These are phyloP conservation scores for Penicillium concentricum DNA, from an alignment of 2,329 filamentous ascomycete species.

Conservation along the genomic window DNA sequence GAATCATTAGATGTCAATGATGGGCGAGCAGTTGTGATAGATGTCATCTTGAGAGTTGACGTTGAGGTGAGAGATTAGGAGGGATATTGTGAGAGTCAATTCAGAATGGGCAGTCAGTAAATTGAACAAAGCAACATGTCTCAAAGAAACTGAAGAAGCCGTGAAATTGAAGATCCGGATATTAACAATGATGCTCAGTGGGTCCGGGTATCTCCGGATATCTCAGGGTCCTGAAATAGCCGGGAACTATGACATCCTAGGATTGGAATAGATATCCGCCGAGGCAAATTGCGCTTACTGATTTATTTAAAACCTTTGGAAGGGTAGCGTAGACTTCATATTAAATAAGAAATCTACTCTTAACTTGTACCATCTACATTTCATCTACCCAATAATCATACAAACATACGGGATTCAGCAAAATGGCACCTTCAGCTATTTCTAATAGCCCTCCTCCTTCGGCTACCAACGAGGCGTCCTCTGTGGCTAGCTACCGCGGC, in stretches of 20 bases:
- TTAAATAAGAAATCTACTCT: neutral
- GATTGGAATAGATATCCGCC: conserved; percentile 5
- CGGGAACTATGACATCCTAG: neutral
- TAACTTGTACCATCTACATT: neutral
- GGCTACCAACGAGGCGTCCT: conserved; percentile 14
- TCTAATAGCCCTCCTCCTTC: conserved; percentile 27
- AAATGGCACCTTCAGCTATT: conserved; percentile 35
- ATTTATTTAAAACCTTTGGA: conserved; percentile 2
- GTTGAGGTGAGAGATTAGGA: neutral
- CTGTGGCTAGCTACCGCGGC: conserved; percentile 59
- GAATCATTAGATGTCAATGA: conserved; percentile 45
- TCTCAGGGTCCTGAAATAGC: conserved; percentile 11
- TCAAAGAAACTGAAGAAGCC: neutral
- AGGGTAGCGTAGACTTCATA: neutral
- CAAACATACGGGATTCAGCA: conserved; percentile 1
- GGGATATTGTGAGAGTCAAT: neutral
- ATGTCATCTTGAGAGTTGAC: conserved; percentile 16
- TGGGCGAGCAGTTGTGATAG: conserved; percentile 23
- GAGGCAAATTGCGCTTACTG: conserved; percentile 6
- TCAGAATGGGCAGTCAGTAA: neutral
- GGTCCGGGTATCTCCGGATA: conserved; percentile 23
- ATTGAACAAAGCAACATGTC: neutral
- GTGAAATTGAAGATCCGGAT: neutral
- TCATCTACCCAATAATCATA: neutral
- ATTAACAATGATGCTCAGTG: conserved; percentile 1